Base-by-base conservation (phyloP, 2,329 filamentous ascomycete genomes). In the Verticillium isaacii region DNA sequence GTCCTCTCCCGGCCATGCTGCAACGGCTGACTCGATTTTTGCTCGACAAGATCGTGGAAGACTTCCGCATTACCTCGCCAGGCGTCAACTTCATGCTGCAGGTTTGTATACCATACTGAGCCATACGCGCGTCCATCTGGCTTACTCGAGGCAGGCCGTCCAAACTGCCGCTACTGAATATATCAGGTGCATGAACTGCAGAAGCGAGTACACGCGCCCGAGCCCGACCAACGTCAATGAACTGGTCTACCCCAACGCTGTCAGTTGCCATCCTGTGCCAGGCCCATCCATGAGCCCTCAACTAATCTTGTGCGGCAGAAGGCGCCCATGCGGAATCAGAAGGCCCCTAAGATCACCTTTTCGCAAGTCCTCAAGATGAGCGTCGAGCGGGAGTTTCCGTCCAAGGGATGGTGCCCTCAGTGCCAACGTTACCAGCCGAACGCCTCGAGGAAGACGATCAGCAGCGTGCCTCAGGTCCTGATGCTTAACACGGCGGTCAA, bases 391-490 rank as follows among this genome's bases (percentile, higher is more conserved):
- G 92, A 97, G 73, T 90, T 91, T 12, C 92, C 91, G 56, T 93
- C 91, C 55, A 88, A 94, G 69, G 95, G 95, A 7, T 99, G 93
- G 93, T 99, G 95, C 72, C 89, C 89, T 66, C 87, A 89, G 70
- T 99, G 96, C 72, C 90, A 93, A 67, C 86, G 92, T 29, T 98
- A 99, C 73, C 93, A 97, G 74, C 90, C 90, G 60, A 86, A 98
- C 59, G 86, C 89, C 12, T 96, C 92, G 23, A 85, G 91, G 63
- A 96, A 96, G 71, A 91, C 89, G 0, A 90, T 98, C 3, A 89
- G 92, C 67, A 88, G 84, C 50, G 85, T 97, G 63, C 94, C 95
- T 0, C 84, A 87, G 36, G 91, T 97, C n/a, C 75, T 99, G 65
- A 90, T 96, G 79, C 83, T 99, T 32, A 97, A 97, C 71, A 91